Base-by-base conservation (phyloP, 2,329 filamentous ascomycete genomes). In the Cylindrodendrum hubeiense region DNA sequence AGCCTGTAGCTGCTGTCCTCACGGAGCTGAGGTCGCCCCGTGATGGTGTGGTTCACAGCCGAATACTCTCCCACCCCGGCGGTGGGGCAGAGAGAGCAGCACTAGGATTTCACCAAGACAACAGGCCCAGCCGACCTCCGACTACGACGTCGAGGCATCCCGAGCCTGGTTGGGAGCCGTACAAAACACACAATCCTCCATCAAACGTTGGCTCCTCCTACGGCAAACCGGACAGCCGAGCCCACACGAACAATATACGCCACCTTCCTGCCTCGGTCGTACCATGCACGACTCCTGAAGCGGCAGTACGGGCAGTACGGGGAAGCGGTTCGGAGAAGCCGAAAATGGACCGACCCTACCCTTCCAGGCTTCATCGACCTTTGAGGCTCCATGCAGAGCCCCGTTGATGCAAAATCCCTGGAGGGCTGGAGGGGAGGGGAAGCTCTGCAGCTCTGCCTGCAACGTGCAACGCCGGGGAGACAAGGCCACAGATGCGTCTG, bases 201-300 rank as follows among this genome's bases (percentile, higher is more conserved):
- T n/a, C 37, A 17, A 39, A 39, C n/a, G 51, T 47, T 62, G 52
- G 34, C 44, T 59, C 51, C 57, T 59, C 47, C 61, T 55, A 58
- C 49, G 26, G n/a, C n/a, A n/a, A n/a, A 54, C 26, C 63, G 52
- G 37, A 47, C 53, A 51, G 50, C 34, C 49, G 52, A 33, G 54
- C 61, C 56, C 49, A 64, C 66, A 62, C 62, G 50, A 71, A 67
- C 55, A 63, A 52, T 60, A 60, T 60, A 60, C 65, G 57, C 60
- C 65, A 59, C 61, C 21, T 51, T 49, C 63, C 54, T 67, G 55
- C 55, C 63, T 67, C 47, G 56, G 66, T 72, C 72, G 64, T 72
- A 67, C 64, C 70, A 73, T 74, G 72, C 72, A 70, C 60, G 53
- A 62, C 41, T 50, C 70, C 69, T 59, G 66, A 71, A 70, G 60